Evolutionary conservation across 2,329 filamentous ascomycete species (phyloP).

Genomic region (Parascedosporium putredinis): DNA sequence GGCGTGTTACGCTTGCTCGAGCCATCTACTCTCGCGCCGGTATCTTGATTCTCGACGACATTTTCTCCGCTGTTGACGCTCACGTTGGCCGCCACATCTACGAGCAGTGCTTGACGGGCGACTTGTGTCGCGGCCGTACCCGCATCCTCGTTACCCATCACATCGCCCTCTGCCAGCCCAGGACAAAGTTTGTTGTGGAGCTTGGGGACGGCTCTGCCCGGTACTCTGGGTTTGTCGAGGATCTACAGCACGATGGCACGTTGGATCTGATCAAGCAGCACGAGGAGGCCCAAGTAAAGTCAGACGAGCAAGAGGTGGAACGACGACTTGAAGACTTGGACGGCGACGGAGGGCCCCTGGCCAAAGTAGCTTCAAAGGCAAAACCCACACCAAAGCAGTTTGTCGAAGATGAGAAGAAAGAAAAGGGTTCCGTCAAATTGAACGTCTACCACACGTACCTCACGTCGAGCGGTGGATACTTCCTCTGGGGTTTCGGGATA

Average conservation of each 20-base stretch:
- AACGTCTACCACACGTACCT: slow-evolving; percentile 61
- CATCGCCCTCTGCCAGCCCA: slow-evolving; percentile 42
- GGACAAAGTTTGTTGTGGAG: slow-evolving; percentile 64
- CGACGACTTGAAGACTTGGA: slow-evolving; percentile 27
- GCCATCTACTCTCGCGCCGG: slow-evolving; percentile 68
- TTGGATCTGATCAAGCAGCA: slow-evolving; percentile 47
- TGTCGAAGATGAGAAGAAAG: slow-evolving; percentile 63
- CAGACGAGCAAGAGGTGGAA: slow-evolving; percentile 39
- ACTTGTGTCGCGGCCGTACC: slow-evolving; percentile 59
- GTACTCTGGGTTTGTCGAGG: slow-evolving; percentile 52
- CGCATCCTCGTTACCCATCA: slow-evolving; percentile 56
- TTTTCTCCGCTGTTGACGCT: slow-evolving; percentile 74
- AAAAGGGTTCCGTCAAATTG: slow-evolving; percentile 57
- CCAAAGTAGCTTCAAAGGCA: slow-evolving; percentile 38
- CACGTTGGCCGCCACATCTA: slow-evolving; percentile 73
- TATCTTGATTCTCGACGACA: slow-evolving; percentile 65
- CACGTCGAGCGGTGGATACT: slow-evolving; percentile 50
- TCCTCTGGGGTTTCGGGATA: slow-evolving; percentile 47
- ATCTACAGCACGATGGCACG: slow-evolving; percentile 48
- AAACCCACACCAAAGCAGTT: slow-evolving; percentile 50
- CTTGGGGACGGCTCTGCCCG: slow-evolving; percentile 58
- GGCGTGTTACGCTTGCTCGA: slow-evolving; percentile 70
- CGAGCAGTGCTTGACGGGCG: slow-evolving; percentile 62
- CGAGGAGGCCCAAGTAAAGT: slow-evolving; percentile 35
- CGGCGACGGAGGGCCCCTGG: slow-evolving; percentile 29